Evolutionary conservation across 1,139 yeast species (phyloP), one percentile per base, ranked within the genome.

Genomic region (Groenewaldozyma sp.): DNA sequence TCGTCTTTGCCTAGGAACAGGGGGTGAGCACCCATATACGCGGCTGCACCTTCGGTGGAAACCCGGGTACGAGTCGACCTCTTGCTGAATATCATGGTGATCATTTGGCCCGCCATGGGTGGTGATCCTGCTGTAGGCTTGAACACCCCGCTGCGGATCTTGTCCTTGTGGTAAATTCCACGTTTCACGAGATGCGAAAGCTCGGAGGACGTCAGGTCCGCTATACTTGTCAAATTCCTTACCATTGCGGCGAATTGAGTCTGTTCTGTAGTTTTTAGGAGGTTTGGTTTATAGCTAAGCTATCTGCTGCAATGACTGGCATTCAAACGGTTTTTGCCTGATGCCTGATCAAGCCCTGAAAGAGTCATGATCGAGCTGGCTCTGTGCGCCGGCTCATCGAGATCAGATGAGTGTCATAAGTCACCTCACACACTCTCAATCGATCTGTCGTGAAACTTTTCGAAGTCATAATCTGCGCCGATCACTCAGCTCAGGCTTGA

Each of bases 1-100:
- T 91, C 98, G 51, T 88, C 96, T 54, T 82, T 84, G 39, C 98
- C 97, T 49, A 91, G 70, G 56, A 91, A 91, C 94, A 91, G 82
- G 11, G 98, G 95, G 50, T 80, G 93, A 5, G 93, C 98, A 16
- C 98, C 98, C 49, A 91, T 82, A 58, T 81, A 88, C 1, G 86
- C 73, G 13, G 88, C 84, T 3, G 98, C 98, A 39, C 95, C 97
- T 62, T 91, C 98, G 3, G 91, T 74, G 32, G 96, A 86, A 32
- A 91, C 76, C 62, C 98, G 76, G 27, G 98, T 91, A 64, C 98
- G 75, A 24, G 98, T 91, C 7, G 95, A 83, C 62, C 98, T 76
- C 60, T 91, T 91, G 44, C 87, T 73, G 60, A 91, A 91, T 36
- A 91, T 61, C 58, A 91, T 63, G 0, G 97, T 86, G 24, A 86